These are phyloP conservation scores for Linderniella brevidens DNA, from an alignment of 257 asterid species.

Conservation along the genomic window DNA sequence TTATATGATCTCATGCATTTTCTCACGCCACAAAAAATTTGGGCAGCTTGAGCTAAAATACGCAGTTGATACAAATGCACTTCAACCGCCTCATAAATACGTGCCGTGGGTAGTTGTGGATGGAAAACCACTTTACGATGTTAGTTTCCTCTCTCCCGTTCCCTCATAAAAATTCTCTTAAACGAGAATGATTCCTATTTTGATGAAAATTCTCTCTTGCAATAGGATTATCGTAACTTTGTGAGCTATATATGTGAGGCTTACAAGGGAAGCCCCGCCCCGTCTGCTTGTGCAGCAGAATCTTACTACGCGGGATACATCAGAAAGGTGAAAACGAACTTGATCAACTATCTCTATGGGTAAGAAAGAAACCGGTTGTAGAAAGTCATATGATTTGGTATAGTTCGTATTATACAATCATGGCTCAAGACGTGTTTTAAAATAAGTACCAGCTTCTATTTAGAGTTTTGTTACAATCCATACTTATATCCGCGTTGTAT, in stretches of 20 bases:
- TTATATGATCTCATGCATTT: constrained; percentile 1
- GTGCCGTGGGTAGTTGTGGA: constrained; percentile 92
- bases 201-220: background rate
- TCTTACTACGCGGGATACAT: constrained; percentile 12
- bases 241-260: constrained; percentile 30
- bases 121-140: constrained; percentile 80
- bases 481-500: no score
- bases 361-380: background rate
- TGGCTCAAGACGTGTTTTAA: no score
- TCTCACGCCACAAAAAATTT: constrained; percentile 1
- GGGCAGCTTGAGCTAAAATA: constrained; percentile 60
- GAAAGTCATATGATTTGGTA: no score
- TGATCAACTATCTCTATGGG: constrained; percentile 14
- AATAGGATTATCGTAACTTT: constrained; percentile 27
- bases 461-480: no score
- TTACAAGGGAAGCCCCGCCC: constrained; percentile 25
- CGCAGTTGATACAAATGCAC: constrained; percentile 59
- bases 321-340: constrained; percentile 21
- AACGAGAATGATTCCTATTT: constrained; percentile 1
- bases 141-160: constrained; percentile 24
- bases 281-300: constrained; percentile 21
- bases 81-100: constrained; percentile 72
- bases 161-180: background rate
- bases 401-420: no score
- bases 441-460: no score